Base-by-base conservation (phyloP, 164 flowering plant species). In the Kalanchoe fedtschenkoi region DNA sequence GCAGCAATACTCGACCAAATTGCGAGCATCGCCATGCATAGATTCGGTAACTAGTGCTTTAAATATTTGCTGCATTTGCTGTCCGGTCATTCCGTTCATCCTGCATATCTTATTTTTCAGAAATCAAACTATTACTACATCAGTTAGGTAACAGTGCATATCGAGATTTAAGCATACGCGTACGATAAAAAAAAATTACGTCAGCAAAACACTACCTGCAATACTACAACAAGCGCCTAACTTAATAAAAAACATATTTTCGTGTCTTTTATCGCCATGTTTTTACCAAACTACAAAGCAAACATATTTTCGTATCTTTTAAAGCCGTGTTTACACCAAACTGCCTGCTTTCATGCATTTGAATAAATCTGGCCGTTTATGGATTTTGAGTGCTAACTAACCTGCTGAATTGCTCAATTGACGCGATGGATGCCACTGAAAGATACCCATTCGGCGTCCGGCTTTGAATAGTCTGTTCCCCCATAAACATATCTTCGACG, bases 391-490 rank as follows among this genome's bases (percentile, higher is more conserved):
- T n/a, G 17, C 33, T 29, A 35, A 29, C 38, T 76, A 73, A 93
- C 98, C 98, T 81, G 84, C 97, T 90, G 74, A 93, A 88, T 74
- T 93, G 99, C 76, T 93, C 97, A 72, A 93, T 81, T 21, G 97
- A 88, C 60, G 81, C 69, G 61, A 85, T 77, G 67, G 97, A 83
- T 68, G 87, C 88, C 42, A 79, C 66, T 43, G 98, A 93, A 65
- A 89, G 87, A 67, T 65, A 69, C 29, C 98, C 96, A 66, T 71
- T 76, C 30, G 78, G 79, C 7, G 83, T 83, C 60, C 62, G 70
- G 56, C 78, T 67, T 46, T 81, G 68, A 74, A 86, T 69, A 14
- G 96, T 88, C 76, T 75, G 88, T 34, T 89, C 95, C n/a, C 74
- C 71, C 75, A 81, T 64, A 59, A 81, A 76, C n/a, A 87, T 33